Conservation (phyloP, 176 grass and related monocot species). For the Hyparrhenia diplandra region DNA sequence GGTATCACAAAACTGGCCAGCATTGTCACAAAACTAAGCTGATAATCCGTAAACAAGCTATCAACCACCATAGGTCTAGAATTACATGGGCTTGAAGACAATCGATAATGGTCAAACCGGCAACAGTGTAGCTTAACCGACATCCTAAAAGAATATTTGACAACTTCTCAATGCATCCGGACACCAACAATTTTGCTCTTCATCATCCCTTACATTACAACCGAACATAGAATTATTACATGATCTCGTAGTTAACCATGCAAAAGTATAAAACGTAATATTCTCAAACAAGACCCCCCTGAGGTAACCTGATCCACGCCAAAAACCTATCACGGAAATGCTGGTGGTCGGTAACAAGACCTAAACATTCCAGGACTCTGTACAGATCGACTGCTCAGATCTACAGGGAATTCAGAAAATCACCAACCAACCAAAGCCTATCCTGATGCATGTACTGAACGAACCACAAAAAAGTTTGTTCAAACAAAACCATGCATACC, state of each 20-base stretch:
- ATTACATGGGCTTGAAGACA: background rate
- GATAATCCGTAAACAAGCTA: background rate
- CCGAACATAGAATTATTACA: background rate
- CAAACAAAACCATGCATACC: background rate
- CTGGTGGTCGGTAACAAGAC: background rate
- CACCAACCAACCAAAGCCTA: background rate
- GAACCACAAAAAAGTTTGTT: background rate
- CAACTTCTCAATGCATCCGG: constrained; percentile 17
- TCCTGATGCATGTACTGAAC: background rate
- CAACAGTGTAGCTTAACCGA: background rate
- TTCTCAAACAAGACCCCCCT: background rate
- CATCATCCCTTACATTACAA: background rate
- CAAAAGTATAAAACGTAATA: background rate
- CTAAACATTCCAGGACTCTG: background rate
- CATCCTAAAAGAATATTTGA: no score
- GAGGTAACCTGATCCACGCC: background rate
- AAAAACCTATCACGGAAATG: background rate
- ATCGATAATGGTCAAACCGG: background rate
- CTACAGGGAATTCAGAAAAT: background rate
- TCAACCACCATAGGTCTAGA: background rate
- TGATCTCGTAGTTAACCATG: background rate
- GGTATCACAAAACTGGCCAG: background rate
- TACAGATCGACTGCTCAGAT: background rate
- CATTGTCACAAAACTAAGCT: constrained; percentile 3
- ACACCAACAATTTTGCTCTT: background rate